phyloP scores from a whole-genome alignment of 768 basidiomycete species.

The Boletus sp. region DNA sequence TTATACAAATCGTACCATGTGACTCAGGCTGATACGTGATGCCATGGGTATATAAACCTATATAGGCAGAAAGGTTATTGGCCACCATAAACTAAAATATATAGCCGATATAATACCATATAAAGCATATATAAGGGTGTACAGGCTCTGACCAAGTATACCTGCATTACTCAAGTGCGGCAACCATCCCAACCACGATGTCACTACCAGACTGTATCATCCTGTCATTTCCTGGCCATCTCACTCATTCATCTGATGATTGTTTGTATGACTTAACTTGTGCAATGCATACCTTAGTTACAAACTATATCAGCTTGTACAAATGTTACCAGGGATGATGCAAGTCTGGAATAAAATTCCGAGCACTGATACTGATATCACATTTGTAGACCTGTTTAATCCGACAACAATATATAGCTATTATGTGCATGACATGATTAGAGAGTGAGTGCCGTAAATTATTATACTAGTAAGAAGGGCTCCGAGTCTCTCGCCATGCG shows the following conservation, averaged over 20 bases:
- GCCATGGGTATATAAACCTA: not conserved
- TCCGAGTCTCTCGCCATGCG: no score
- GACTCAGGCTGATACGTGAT: not conserved
- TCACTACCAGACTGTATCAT: not conserved
- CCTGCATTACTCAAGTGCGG: not conserved
- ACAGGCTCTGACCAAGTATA: not conserved
- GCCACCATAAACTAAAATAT: not conserved
- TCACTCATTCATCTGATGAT: not conserved
- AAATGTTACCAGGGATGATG: not conserved
- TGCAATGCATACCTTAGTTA: not conserved
- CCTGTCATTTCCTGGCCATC: not conserved
- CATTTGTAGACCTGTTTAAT: no score
- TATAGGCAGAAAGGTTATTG: not conserved
- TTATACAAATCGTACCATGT: not conserved
- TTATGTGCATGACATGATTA: no score
- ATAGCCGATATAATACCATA: not conserved
- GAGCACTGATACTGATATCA: no score
- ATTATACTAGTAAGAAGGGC: no score
- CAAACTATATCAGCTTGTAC: not conserved
- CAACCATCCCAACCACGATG: not conserved
- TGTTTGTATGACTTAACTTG: not conserved
- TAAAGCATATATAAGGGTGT: not conserved
- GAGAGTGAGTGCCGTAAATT: no score
- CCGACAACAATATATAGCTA: no score
- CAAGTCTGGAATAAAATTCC: not conserved